These are phyloP conservation scores for Ascomycota sp. DNA, from an alignment of 2,329 filamentous ascomycete species.

Conservation along the genomic window DNA sequence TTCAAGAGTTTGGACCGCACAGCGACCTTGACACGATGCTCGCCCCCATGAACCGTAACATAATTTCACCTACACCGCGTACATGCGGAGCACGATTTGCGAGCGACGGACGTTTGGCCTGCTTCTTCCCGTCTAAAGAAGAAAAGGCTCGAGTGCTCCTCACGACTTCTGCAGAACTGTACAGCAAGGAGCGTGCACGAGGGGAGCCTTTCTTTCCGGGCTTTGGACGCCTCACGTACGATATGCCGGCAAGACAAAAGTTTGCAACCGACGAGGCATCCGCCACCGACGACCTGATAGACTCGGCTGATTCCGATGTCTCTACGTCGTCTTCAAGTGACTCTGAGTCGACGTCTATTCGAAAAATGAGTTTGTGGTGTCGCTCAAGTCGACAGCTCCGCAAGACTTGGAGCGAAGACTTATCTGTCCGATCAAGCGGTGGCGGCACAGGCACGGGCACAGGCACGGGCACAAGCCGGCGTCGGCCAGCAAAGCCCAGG, in stretches of 20 bases:
- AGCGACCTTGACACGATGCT: slow-evolving; percentile 32
- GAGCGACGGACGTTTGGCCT: slow-evolving; percentile 40
- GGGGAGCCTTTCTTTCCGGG: slow-evolving; percentile 36
- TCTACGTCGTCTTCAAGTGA: slow-evolving; percentile 33
- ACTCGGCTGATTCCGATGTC: slow-evolving; percentile 26
- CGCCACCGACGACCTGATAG: slow-evolving; percentile 27
- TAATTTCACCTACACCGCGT: slow-evolving; percentile 34
- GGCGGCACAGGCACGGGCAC: slow-evolving; percentile 34
- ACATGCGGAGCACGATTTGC: slow-evolving; percentile 41
- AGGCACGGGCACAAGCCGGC: slow-evolving; percentile 30
- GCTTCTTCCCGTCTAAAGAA: slow-evolving; percentile 51
- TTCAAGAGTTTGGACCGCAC: slow-evolving; percentile 37
- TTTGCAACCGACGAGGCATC: slow-evolving; percentile 28
- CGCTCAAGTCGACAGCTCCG: slow-evolving; percentile 28
- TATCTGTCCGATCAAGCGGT: slow-evolving; percentile 37
- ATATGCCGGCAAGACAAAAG: slow-evolving; percentile 25
- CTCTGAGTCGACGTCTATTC: slow-evolving; percentile 42
- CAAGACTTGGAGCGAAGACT: slow-evolving; percentile 35
- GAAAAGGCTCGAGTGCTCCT: slow-evolving; percentile 32
- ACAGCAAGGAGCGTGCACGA: slow-evolving; percentile 26
- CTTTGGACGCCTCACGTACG: slow-evolving; percentile 33
- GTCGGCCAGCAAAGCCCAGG: slow-evolving; percentile 29
- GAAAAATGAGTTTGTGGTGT: slow-evolving; percentile 37
- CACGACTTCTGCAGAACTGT: slow-evolving; percentile 22
- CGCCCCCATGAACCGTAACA: slow-evolving; percentile 26